A percentile compares a stretch with the other conserved stretches of the same genome.
Evolutionary conservation across 2,329 filamentous ascomycete genomes (phyloP).

Genomic region (Parastagonospora nodorum): DNA sequence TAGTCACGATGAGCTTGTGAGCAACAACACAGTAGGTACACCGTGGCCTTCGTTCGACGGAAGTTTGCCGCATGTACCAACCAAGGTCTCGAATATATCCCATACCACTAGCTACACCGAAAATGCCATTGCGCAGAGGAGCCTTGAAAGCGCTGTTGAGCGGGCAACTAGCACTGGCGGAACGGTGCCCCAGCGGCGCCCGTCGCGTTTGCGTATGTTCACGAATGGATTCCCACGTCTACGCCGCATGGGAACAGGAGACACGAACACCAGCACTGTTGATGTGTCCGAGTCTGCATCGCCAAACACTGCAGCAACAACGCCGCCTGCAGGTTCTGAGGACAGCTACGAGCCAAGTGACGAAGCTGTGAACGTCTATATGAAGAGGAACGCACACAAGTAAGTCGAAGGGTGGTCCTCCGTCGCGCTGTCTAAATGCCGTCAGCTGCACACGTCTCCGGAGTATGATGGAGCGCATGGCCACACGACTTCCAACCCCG

Average conservation of each 20-base stretch:
- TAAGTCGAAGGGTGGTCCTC: slow-evolving; percentile 4
- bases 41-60: slow-evolving; percentile 25
- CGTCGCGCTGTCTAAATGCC: not conserved
- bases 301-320: not conserved
- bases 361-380: slow-evolving; percentile 16
- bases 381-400: slow-evolving; percentile 20
- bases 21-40: slow-evolving; percentile 9
- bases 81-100: not conserved
- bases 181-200: slow-evolving; percentile 11
- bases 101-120: slow-evolving; percentile 3
- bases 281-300: slow-evolving; percentile 6
- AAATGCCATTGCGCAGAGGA: slow-evolving; percentile 9
- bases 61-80: not conserved
- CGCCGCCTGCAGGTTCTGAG: slow-evolving; percentile 1
- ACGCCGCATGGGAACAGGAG: slow-evolving; percentile 25
- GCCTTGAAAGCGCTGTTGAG: slow-evolving; percentile 2
- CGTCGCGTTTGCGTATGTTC: slow-evolving; percentile 25
- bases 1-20: slow-evolving; percentile 13
- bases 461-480: slow-evolving; percentile 17
- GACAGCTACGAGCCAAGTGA: slow-evolving; percentile 8
- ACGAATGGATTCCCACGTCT: slow-evolving; percentile 24
- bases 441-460: slow-evolving; percentile 18
- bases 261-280: slow-evolving; percentile 11
- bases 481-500: slow-evolving; percentile 23
- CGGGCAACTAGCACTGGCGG: not conserved